Evolutionary conservation across 352 stramenopile genomes (phyloP), one percentile per base, ranked within the genome.

Genomic region (Globisporangium radiosum): DNA sequence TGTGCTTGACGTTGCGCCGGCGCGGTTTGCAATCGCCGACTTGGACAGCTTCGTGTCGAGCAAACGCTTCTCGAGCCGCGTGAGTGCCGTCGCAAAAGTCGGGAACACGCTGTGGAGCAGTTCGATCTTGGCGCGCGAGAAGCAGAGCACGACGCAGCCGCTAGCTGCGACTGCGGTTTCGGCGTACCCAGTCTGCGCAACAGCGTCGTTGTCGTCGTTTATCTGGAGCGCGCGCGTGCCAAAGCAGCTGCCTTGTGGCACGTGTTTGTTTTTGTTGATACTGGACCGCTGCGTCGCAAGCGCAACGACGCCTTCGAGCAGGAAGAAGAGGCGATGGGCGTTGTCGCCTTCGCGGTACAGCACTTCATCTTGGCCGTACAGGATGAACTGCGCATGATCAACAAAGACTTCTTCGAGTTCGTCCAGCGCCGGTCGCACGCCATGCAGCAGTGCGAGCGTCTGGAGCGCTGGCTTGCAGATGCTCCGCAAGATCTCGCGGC

Each of bases 311-410:
- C 66, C 70, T 60, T 72, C 70, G 19, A 77, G 50, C 3, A 77
- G 38, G 53, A 77, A 77, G 53, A 68, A 74, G 3, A 77, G 37
- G 4, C 66, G 66, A 10, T 65, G 61, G 4, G 70, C 70, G 17
- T 74, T 72, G 47, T 78, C 71, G 8, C 71, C 69, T 53, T 76
- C 59, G 11, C 61, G 63, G 43, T 76, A 79, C 36, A 79, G 58
- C 9, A 75, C 52, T 57, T 79, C 71, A 15, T 66, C 66, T 62
- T 79, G 71, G 4, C 71, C 71, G 25, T 71, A 79, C 11, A 79
- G 50, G 37, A 75, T 63, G 38, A 78, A 76, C 39, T 58, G 63
- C 5, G 62, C 60, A 42, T 81, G 73, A 10, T 66, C 68, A 8
- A 78, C 60, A 17, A 81, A 71, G 5, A 71, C 62, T 0, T 60